Evolutionary conservation across 305 asterid genomes (phyloP), one percentile per base, ranked within the genome.

Genomic region (Fraxinus platypoda): DNA sequence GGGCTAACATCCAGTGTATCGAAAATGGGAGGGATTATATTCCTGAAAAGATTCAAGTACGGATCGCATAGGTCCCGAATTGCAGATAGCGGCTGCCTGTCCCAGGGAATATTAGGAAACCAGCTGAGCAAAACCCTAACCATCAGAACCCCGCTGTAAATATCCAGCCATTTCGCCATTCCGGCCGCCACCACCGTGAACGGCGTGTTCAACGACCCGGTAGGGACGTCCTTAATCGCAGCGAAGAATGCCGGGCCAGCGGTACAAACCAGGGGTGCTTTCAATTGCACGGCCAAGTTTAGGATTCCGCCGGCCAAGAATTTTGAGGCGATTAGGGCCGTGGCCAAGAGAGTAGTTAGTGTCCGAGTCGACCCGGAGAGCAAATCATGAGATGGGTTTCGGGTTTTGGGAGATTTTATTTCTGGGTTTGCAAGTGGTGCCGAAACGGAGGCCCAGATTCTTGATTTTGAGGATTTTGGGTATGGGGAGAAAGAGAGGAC

Each of bases 101-200:
- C 99, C 99, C 99, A 95, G 0, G 97, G 98, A 54, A 95, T 94
- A 80, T 95, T 95, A 8, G 99, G 99, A 62, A 95, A 95, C 99
- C 99, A 95, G 37, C 97, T 95, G 81, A 95, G 87, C 91, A 95
- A 84, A 83, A 91, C 97, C 83, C 99, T 85, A 76, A 92, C 91
- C 98, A 90, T 88, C 90, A 95, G 85, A 83, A 95, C 94, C 93
- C 93, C 95, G 52, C 94, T 88, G 87, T 95, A 95, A 59, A 95
- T 82, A 78, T 94, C 99, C 79, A 95, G 91, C 99, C 98, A 92
- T 76, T 91, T 95, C 68, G 92, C 90, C 97, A 93, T 91, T 17
- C 97, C 98, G 13, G 93, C 98, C 0, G 99, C 99, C 78, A 95
- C 94, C 43, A 93, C 94, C 6, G 95, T 91, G 33, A 95, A 86